Conservation (phyloP, 345 rosid genomes). For the sweet orange (Citrus sinensis) region DNA sequence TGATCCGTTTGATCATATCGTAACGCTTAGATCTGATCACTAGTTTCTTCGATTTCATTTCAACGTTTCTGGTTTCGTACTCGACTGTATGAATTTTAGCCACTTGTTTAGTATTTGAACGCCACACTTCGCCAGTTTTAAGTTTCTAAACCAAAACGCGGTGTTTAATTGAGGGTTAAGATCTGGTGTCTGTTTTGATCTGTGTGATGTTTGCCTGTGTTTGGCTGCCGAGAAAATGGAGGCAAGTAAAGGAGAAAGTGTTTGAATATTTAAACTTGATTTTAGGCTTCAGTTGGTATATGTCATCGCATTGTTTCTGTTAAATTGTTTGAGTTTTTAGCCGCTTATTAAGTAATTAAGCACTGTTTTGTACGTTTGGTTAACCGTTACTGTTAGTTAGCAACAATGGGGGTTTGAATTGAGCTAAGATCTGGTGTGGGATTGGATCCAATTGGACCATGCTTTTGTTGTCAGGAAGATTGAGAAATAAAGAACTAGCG, state of each 20-base stretch:
- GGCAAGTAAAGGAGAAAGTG: not conserved
- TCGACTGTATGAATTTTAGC: not conserved
- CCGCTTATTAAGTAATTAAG: not conserved
- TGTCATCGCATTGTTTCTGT: not conserved
- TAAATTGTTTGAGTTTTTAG: not conserved
- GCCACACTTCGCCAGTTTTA: not conserved
- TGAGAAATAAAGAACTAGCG: not conserved
- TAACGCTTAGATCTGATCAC: constrained; percentile 16
- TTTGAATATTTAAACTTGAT: not conserved
- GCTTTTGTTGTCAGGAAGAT: not conserved
- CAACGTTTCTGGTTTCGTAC: not conserved
- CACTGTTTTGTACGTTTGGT: not conserved
- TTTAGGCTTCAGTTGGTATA: not conserved
- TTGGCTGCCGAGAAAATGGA: not conserved
- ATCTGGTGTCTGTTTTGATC: constrained; percentile 12
- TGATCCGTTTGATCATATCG: not conserved
- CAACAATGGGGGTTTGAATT: not conserved
- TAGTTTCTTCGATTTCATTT: constrained; percentile 3
- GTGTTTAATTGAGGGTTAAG: constrained; percentile 10
- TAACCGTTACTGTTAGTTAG: not conserved
- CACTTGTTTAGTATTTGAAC: not conserved
- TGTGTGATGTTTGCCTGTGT: not conserved
- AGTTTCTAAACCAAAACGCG: not conserved
- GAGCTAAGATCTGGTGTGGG: constrained; percentile 8
- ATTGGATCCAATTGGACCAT: not conserved